Percentiles rank a stretch among this genome's conserved stretches.
Conservation (phyloP, 495 filamentous ascomycete genomes). For the Friedmanniomyces endolithicus region DNA sequence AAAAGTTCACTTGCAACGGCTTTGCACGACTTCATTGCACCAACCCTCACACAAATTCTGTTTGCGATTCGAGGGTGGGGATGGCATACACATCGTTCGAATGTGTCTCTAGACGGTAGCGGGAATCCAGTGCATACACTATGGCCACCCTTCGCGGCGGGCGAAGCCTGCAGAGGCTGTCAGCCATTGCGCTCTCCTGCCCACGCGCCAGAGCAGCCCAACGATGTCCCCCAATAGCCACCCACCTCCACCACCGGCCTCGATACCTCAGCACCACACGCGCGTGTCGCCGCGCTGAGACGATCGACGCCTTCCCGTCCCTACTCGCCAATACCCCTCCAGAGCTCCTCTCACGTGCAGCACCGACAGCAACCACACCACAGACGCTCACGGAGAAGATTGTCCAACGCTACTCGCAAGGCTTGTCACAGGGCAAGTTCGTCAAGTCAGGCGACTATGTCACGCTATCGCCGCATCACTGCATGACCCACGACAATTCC, state of each 20-base stretch:
- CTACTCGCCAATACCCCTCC: constrained; percentile 28
- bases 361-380: constrained; percentile 29
- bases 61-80: not conserved
- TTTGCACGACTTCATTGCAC: not conserved
- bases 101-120: not conserved
- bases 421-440: constrained; percentile 56
- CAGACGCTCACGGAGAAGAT: constrained; percentile 93
- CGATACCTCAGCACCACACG: constrained; percentile 4
- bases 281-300: constrained; percentile 10
- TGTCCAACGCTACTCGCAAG: constrained; percentile 63
- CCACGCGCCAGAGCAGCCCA: not conserved
- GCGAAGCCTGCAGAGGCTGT: constrained; percentile 14
- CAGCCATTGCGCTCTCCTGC: not conserved
- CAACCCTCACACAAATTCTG: too few relatives aligned
- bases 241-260: constrained; percentile 16
- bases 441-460: constrained; percentile 33
- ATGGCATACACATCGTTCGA: not conserved
- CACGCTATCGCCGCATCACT: constrained; percentile 56
- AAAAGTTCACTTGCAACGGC: too few relatives aligned
- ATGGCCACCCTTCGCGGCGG: constrained; percentile 7
- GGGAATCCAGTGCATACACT: not conserved
- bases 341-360: constrained; percentile 23
- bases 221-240: not conserved
- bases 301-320: constrained; percentile 34
- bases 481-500: constrained; percentile 91